These are phyloP conservation scores for Jatropha curcas DNA, from an alignment of 345 rosid species.

Conservation along the genomic window DNA sequence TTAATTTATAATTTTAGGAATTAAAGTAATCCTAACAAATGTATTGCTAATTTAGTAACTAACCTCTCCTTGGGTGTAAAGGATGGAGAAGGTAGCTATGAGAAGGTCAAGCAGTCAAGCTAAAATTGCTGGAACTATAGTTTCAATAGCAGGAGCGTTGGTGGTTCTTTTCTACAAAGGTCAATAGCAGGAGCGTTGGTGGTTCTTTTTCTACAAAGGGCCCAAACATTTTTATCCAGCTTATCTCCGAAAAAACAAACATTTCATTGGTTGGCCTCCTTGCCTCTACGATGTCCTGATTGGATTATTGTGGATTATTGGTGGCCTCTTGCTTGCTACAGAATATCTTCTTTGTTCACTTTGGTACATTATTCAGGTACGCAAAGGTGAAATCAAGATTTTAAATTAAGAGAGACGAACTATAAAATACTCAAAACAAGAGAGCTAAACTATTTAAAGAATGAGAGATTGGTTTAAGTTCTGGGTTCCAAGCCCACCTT, in stretches of 20 bases:
- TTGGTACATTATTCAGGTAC: conserved; percentile 40
- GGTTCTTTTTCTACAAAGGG: conserved; percentile 38
- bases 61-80: neutral
- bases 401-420: no score
- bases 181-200: conserved; percentile 38
- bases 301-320: conserved; percentile 43
- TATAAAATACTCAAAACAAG: no score
- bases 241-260: no score
- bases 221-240: conserved; percentile 18
- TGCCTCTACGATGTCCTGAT: conserved; percentile 15
- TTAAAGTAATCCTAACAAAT: no score
- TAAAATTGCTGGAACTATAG: conserved; percentile 26
- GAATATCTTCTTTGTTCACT: conserved; percentile 20
- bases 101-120: conserved; percentile 26
- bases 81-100: conserved; percentile 41
- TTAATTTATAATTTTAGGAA: no score
- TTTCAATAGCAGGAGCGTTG: conserved; percentile 35
- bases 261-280: neutral
- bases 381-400: no score
- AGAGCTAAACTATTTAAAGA: no score
- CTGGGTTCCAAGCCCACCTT: no score
- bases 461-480: no score
- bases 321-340: conserved; percentile 31
- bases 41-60: no score
- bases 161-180: no score